These are phyloP conservation scores for Corniculantispora saksenae DNA, from an alignment of 2,329 filamentous ascomycete species.

Conservation along the genomic window DNA sequence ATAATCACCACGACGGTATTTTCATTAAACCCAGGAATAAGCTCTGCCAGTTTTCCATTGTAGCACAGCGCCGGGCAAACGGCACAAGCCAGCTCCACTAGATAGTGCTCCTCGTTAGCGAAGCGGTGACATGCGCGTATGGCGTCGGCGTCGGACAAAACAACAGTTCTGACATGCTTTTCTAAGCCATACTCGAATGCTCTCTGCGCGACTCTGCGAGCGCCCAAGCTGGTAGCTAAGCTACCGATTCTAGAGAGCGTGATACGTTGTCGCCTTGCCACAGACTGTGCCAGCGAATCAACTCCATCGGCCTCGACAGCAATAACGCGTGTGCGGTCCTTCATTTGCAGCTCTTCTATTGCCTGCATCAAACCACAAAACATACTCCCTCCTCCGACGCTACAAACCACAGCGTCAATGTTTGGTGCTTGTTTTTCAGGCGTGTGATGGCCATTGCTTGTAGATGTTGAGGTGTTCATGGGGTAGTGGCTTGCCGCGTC, in stretches of 20 bases:
- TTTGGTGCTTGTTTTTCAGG: background rate
- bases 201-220: slow-evolving; percentile 59
- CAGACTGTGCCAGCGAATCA: slow-evolving; percentile 61
- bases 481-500: slow-evolving; percentile 27
- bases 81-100: slow-evolving; percentile 32
- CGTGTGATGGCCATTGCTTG: background rate
- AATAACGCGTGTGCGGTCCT: slow-evolving; percentile 50
- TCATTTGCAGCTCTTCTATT: slow-evolving; percentile 38
- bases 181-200: slow-evolving; percentile 35
- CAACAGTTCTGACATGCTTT: slow-evolving; percentile 28
- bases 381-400: slow-evolving; percentile 77
- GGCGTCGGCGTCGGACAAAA: slow-evolving; percentile 30
- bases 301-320: slow-evolving; percentile 74
- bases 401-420: slow-evolving; percentile 70
- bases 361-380: slow-evolving; percentile 72
- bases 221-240: slow-evolving; percentile 70
- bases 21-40: slow-evolving; percentile 26
- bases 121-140: slow-evolving; percentile 31
- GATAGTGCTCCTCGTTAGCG: slow-evolving; percentile 30
- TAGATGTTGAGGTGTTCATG: slow-evolving; percentile 53
- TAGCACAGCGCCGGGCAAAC: slow-evolving; percentile 33
- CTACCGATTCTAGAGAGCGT: slow-evolving; percentile 70
- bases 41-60: slow-evolving; percentile 24
- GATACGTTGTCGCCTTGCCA: slow-evolving; percentile 55
- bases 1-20: slow-evolving; percentile 31